Evolutionary conservation across 257 asterid species (phyloP), one percentile per base, ranked within the genome.

Genomic region (Primulina tabacum): DNA sequence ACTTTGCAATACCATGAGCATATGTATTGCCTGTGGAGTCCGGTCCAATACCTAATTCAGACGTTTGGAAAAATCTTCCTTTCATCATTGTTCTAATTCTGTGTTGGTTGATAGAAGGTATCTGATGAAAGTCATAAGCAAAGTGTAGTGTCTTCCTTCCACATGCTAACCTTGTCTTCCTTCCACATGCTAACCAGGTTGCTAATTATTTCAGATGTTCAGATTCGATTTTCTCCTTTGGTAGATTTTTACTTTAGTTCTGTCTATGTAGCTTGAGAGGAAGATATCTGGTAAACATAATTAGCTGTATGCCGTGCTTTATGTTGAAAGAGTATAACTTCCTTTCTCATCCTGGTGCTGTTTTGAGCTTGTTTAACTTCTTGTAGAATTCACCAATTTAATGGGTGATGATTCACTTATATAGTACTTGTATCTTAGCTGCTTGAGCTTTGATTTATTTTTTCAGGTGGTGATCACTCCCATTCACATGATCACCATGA

Each of bases 391-490:
- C n/a, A 64, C 26, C 64, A 56, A 26, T 59, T 76, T 18, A 35
- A 2, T 62, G 67, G 10, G 34, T 37, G 59, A 16, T 56, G 40
- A 32, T 28, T 33, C 53, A 70, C 40, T 59, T 35, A 20, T 71
- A 14, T 63, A 76, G 43, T 60, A 37, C 26, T 58, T 60, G 17
- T 50, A 62, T 47, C 66, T 65, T 33, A 12, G 8, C 14, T 53
- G 56, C 71, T 20, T 9, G 68, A 70, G 59, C 65, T 72, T 62
- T 35, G 11, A 61, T 65, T 35, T 65, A 29, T 75, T 63, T 65
- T 71, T 85, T 79, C 85, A 93, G 99, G 97, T 70, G 96, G 96
- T 14, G 90, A 76, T 65, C 92, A 87, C 79, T 75, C 96, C 70
- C 96, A 93, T 80, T 86, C 94, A 43, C 96, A 90, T 62, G 92